A percentile compares a stretch with the other conserved stretches of the same genome.
Evolutionary conservation across 495 filamentous ascomycete genomes (phyloP).

Genomic region (Aspergillus incahuasiensis): DNA sequence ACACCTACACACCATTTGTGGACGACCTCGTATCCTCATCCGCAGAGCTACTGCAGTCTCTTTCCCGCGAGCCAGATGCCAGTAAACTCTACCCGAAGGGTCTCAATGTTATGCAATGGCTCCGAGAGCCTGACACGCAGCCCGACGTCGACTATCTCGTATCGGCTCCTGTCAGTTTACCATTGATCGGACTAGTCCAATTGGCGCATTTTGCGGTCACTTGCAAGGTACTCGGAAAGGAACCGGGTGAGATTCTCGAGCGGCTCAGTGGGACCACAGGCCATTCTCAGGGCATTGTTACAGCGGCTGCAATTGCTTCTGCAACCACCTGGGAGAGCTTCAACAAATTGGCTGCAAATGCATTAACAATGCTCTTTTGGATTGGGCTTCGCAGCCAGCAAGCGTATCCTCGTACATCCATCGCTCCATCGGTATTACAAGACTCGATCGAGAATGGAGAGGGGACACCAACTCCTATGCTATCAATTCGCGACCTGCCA

Average conservation of each 20-base stretch:
- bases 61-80: constrained; percentile 81
- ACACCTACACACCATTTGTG: constrained; percentile 84
- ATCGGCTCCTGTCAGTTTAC: constrained; percentile 94
- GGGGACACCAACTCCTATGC: constrained; percentile 91
- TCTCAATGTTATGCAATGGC: constrained; percentile 88
- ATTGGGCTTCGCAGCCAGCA: constrained; percentile 98
- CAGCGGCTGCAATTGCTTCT: constrained; percentile 86
- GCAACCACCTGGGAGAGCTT: constrained; percentile 88
- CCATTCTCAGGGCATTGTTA: constrained; percentile 94
- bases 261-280: constrained; percentile 83
- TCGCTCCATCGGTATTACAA: constrained; percentile 87
- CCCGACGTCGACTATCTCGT: constrained; percentile 95
- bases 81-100: constrained; percentile 96
- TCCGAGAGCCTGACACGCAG: constrained; percentile 78
- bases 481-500: constrained; percentile 91
- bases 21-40: constrained; percentile 75
- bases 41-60: constrained; percentile 72
- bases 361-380: constrained; percentile 96
- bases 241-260: constrained; percentile 80
- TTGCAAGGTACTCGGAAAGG: constrained; percentile 80
- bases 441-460: constrained; percentile 94
- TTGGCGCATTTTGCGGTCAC: constrained; percentile 90
- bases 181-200: constrained; percentile 92
- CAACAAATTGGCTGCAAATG: constrained; percentile 65
- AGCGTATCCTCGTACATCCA: constrained; percentile 88